Evolutionary conservation across 495 filamentous ascomycete genomes (phyloP), one percentile per base, ranked within the genome.

Genomic region (Podospora pseudoanserina): DNA sequence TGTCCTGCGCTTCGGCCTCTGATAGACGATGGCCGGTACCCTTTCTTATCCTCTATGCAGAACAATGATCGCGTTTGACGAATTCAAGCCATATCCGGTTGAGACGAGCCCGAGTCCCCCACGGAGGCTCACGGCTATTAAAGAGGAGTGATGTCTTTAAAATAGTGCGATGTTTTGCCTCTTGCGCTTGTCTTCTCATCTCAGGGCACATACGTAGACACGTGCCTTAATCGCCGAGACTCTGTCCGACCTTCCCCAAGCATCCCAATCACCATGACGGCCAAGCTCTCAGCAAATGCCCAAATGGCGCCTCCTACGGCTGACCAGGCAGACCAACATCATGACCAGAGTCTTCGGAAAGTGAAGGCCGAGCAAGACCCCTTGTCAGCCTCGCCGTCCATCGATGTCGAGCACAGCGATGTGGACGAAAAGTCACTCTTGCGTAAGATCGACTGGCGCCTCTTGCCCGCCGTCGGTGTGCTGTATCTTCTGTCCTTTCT

Each of bases 401-500:
- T 67, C 27, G 74, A 75, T 15, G 27, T n/a, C 5, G 68, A 65
- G 5, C 11, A 58, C 5, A 58, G 23, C 18, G 72, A 68, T 0
- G 81, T 89, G 64, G 85, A 90, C 59, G 89, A 92, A 77, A 85
- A 83, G 60, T 77, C 84, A 0, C 71, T 92, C 20, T 74, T 92
- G 5, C 80, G 89, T 27, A 93, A 90, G 72, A 74, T 93, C 3
- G 91, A 93, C 73, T 72, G 78, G 60, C 80, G 81, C 54, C 77
- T 93, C 2, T 75, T 94, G 1, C 91, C 91, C 5, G 86, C 88
- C 0, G 79, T 92, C 28, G 88, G 88, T 0, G 73, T 92, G 2
- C 75, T 93, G 20, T 93, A 92, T 72, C 78, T 92, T 18, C 77
- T 92, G 4, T 92, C 89, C 4, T 92, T 93, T 67, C 78, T 93